Base-by-base conservation (phyloP, 2,329 filamentous ascomycete genomes). In the Talaromyces funiculosus region DNA sequence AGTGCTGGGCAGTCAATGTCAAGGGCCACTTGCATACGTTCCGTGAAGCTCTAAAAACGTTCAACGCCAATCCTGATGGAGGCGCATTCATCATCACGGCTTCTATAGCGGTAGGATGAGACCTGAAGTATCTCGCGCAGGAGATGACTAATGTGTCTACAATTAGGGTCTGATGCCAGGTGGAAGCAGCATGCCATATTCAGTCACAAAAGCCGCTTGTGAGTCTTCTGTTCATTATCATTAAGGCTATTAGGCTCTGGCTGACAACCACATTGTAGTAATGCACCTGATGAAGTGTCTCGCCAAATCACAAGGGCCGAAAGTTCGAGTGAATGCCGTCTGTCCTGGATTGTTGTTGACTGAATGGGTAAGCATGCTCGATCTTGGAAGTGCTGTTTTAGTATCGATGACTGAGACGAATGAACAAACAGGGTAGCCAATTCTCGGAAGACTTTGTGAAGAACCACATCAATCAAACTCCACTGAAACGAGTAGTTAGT, bases 141-240 rank as follows among this genome's bases (percentile, higher is more conserved):
- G 14, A 47, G 22, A 29, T 12, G 29, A 47, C 7, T 24, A 43
- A 4, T 1, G 18, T 53, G 1, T 42, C 40, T 16, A 12, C 40
- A n/a, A 53, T n/a, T 63, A 82, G 80, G 80, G 80, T 49, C 65
- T 81, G 62, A 69, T 76, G n/a, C 72, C 82, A 56, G 71, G 69
- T 57, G 84, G 84, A 4, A 84, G 81, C 65, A 82, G 80, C 43
- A 82, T 86, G 86, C 84, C 90, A 3, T 94, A 94, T 68, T 80
- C 86, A 0, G 87, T 92, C 18, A 89, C 88, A 38, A 94, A 94
- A 71, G 84, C 90, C 0, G 90, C 90, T 10, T 84, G 87, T 75
- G 71, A 53, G 61, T 40, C 26, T 35, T 33, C 9, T 4, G 2
- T 49, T 35, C 57, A 31, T 49, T 37, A n/a, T 22, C 7, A 10